Conservation (phyloP, 2,329 filamentous ascomycete species). For the Aspergillus neoniger region DNA sequence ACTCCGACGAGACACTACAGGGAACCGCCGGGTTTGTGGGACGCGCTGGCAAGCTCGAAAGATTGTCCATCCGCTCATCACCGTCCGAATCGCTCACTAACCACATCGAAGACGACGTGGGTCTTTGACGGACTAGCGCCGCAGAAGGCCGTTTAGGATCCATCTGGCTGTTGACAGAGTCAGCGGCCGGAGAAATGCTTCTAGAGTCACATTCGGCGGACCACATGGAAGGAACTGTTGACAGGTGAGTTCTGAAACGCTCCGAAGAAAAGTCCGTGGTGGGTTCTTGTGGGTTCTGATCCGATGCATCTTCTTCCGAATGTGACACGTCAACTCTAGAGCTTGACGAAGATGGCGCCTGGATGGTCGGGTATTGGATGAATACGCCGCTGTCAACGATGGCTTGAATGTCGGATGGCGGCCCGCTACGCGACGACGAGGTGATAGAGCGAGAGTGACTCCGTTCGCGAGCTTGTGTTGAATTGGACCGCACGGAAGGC, state of each 20-base stretch:
- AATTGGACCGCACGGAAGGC: slow-evolving; percentile 38
- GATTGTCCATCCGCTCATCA: slow-evolving; percentile 39
- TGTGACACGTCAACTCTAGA: slow-evolving; percentile 44
- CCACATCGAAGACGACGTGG: slow-evolving; percentile 35
- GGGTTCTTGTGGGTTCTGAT: slow-evolving; percentile 28
- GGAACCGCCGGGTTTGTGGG: slow-evolving; percentile 34
- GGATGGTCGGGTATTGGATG: slow-evolving; percentile 43
- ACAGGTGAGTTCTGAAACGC: slow-evolving; percentile 47
- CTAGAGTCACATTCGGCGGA: slow-evolving; percentile 38
- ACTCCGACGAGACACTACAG: slow-evolving; percentile 48
- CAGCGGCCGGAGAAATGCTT: slow-evolving; percentile 25
- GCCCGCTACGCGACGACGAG: slow-evolving; percentile 37
- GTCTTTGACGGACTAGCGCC: slow-evolving; percentile 26
- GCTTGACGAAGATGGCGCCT: slow-evolving; percentile 41
- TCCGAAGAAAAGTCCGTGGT: slow-evolving; percentile 37
- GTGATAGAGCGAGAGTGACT: slow-evolving; percentile 37
- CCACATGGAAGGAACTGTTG: slow-evolving; percentile 48
- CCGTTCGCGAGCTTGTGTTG: slow-evolving; percentile 29
- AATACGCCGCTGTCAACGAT: slow-evolving; percentile 38
- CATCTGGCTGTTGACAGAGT: slow-evolving; percentile 23
- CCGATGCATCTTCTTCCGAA: slow-evolving; percentile 26
- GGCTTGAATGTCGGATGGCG: slow-evolving; percentile 40
- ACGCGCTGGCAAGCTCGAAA: slow-evolving; percentile 39
- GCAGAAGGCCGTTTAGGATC: slow-evolving; percentile 28
- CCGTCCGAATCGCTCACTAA: slow-evolving; percentile 36